Base-by-base conservation (phyloP, 2,329 filamentous ascomycete genomes). In the Byssoonygena ceratinophila region DNA sequence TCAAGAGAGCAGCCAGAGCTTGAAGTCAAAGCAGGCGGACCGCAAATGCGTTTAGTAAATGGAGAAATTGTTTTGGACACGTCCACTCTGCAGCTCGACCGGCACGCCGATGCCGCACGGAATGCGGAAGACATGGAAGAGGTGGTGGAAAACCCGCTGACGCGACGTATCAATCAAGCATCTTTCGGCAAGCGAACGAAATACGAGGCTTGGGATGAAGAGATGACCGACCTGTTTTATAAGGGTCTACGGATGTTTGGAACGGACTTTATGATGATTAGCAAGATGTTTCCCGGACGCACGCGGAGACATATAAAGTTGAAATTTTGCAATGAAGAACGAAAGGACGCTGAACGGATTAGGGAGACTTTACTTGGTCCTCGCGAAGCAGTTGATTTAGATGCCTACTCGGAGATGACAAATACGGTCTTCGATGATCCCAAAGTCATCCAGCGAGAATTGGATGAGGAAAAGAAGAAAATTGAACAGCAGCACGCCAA, bases 191-290 rank as follows among this genome's bases (percentile, higher is more conserved):
- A 66, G 66, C 65, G 75, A 60, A 68, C 75, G 63, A 78, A 78
- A 57, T 70, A 68, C 7, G 73, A 76, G 55, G 68, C 70, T 0
- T 84, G 81, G 81, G 74, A 73, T 46, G 73, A 75, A 48, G 74
- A 80, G 12, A 67, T 75, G 57, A 83, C 80, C 0, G 76, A 82
- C 39, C 61, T 75, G 9, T 84, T 84, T 62, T 84, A 83, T 62
- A 72, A 80, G 43, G 80, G 78, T 1, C 68, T 84, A 12, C 71
- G 73, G 18, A 79, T 79, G 70, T 83, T 82, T 59, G 81, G 81
- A 32, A 83, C 79, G 0, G 80, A 84, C 61, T 84, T 84, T 59
- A 74, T 76, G 66, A 78, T 82, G 65, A 81, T 83, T 58, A 77
- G 74, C 59, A 77, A 78, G 55, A 72, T 83, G 68, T 82, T 83